Percentiles rank a stretch among this genome's conserved stretches.
Evolutionary conservation across 2,329 filamentous ascomycete genomes (phyloP).

Genomic region (Pseudogymnoascus sp.): DNA sequence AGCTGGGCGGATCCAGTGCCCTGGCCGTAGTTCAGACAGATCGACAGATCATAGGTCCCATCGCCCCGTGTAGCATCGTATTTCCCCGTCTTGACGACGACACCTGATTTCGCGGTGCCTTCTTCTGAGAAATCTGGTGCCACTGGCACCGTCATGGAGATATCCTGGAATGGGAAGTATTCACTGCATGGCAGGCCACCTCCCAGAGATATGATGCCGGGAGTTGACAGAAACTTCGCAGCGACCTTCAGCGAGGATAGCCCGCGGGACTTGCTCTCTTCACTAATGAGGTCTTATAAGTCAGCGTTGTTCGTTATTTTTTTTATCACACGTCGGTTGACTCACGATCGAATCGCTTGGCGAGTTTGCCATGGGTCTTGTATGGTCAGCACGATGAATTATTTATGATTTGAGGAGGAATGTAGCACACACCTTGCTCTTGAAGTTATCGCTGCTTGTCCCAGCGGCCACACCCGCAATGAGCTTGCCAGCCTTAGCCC

Average conservation of each 20-base stretch:
- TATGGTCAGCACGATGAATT: constrained; percentile 23
- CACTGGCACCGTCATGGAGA: constrained; percentile 66
- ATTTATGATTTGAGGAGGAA: constrained; percentile 2
- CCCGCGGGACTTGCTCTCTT: constrained; percentile 53
- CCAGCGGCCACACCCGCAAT: constrained; percentile 70
- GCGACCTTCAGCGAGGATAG: constrained; percentile 76
- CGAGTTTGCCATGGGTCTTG: constrained; percentile 56
- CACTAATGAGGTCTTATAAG: constrained; percentile 44
- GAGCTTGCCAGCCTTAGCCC: constrained; percentile 65
- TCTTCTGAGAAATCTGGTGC: constrained; percentile 64
- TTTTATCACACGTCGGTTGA: constrained; percentile 20
- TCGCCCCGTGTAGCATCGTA: constrained; percentile 64
- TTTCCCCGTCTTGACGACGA: constrained; percentile 65
- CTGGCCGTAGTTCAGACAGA: constrained; percentile 90
- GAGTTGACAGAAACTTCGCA: constrained; percentile 69
- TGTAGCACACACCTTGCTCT: constrained; percentile 52
- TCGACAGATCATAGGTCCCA: constrained; percentile 64
- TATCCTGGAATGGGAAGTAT: constrained; percentile 83
- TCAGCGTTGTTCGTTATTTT: constrained; percentile 12
- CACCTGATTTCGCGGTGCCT: constrained; percentile 54
- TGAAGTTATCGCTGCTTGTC: constrained; percentile 77
- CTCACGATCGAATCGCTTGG: constrained; percentile 80
- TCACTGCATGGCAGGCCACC: constrained; percentile 83
- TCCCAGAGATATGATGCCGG: constrained; percentile 82
- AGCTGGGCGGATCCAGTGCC: constrained; percentile 79